Conservation (phyloP, 1,284 basidiomycete species). For the Wolfiporia cocos region DNA sequence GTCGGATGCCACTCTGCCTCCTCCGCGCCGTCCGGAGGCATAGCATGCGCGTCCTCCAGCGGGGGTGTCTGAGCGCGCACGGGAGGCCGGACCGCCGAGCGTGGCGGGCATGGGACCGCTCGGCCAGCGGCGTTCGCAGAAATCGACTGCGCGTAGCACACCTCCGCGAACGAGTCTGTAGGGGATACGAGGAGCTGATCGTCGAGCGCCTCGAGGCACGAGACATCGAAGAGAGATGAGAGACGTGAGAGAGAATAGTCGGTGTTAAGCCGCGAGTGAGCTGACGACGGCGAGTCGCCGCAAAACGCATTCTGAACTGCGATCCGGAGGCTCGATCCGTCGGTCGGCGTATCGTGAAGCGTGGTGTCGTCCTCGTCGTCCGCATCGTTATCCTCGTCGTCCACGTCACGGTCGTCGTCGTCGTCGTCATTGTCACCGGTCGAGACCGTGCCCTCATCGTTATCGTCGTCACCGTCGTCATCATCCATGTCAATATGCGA, state of each 20-base stretch:
- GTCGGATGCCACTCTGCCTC: no score
- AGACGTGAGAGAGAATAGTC: slow-evolving; percentile 2
- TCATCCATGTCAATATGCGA: background rate
- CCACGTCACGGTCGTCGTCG: background rate
- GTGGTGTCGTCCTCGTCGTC: background rate
- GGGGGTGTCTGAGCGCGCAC: background rate
- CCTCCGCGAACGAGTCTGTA: slow-evolving; percentile 18
- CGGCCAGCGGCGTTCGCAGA: background rate
- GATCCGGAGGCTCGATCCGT: background rate
- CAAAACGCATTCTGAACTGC: background rate
- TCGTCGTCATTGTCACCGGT: background rate
- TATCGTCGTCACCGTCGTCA: background rate
- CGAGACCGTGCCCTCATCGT: background rate
- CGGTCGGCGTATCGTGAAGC: background rate
- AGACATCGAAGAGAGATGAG: slow-evolving; percentile 6
- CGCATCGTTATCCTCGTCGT: background rate
- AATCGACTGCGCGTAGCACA: slow-evolving; percentile 17
- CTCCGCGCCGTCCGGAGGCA: no score
- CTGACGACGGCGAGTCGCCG: background rate
- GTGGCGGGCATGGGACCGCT: background rate
- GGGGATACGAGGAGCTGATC: slow-evolving; percentile 16
- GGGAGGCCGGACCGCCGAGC: background rate
- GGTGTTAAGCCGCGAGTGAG: background rate
- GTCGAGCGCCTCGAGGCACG: slow-evolving; percentile 17
- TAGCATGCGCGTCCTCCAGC: no score